Evolutionary conservation across 805 yeast species (phyloP).

Genomic region (Alloascoidea africana): DNA sequence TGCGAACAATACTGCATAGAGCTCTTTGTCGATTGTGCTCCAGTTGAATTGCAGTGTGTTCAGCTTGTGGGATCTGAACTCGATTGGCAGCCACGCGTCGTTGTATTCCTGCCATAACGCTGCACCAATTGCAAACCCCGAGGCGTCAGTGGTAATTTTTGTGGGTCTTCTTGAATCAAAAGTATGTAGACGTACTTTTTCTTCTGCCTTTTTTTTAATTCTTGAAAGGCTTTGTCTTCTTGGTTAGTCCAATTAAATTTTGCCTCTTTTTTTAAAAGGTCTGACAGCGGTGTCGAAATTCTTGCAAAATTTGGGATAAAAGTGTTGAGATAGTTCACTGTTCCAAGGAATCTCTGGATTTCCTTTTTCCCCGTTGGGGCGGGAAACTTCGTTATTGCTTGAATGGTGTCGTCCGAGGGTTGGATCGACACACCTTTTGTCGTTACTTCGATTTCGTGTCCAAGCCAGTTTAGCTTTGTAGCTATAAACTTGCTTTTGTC

Average conservation of each 20-base stretch:
- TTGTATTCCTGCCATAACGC: not conserved
- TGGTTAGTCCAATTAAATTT: not conserved
- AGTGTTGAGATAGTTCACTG: not conserved
- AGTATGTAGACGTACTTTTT: not conserved
- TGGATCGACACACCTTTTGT: not conserved
- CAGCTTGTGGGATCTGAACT: not conserved
- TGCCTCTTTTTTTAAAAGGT: not conserved
- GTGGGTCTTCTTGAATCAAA: not conserved
- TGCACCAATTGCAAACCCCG: conserved; percentile 1
- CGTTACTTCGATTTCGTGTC: not conserved
- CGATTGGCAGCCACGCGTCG: conserved; percentile 1
- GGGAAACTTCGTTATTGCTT: not conserved
- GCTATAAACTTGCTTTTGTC: not conserved
- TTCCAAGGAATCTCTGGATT: not conserved
- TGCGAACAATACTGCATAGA: not conserved
- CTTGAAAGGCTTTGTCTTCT: not conserved
- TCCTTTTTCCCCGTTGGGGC: not conserved
- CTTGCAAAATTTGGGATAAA: not conserved
- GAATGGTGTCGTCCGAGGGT: not conserved
- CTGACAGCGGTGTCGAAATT: not conserved
- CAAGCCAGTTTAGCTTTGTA: not conserved
- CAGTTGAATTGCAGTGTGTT: not conserved
- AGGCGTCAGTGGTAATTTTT: not conserved
- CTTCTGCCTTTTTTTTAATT: too few relatives aligned
- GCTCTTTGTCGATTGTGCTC: not conserved